Evolutionary conservation across 1,284 basidiomycete species (phyloP).

Genomic region (Rhodotorula sp.): DNA sequence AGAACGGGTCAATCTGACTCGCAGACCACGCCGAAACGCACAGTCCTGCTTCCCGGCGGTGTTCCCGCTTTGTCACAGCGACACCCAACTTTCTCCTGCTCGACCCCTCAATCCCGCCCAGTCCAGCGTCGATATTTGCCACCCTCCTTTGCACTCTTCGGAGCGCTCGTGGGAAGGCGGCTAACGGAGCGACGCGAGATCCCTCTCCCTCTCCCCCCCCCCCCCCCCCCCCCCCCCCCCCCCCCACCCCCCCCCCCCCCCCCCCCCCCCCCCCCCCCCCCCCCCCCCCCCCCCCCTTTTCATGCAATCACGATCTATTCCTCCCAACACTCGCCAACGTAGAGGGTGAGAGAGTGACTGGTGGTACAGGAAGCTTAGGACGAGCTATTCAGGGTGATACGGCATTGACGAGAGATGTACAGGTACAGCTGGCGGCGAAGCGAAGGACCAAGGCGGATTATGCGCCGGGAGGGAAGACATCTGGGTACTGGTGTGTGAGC

Average conservation of each 20-base stretch:
- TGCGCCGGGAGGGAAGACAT: constrained; percentile 28
- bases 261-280: too few species aligned
- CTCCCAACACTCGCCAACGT: background rate
- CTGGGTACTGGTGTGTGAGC: constrained; percentile 37
- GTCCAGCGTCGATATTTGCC: constrained; percentile 30
- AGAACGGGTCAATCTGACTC: background rate
- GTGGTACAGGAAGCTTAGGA: background rate
- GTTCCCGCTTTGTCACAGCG: background rate
- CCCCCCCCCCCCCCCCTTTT: too few species aligned
- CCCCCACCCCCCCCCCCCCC: too few species aligned
- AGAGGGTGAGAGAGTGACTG: background rate
- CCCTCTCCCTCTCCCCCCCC: background rate
- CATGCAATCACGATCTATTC: background rate
- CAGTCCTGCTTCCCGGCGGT: background rate
- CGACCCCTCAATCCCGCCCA: background rate
- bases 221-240: background rate
- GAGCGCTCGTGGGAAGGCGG: constrained; percentile 3
- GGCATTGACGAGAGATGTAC: background rate
- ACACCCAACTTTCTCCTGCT: background rate
- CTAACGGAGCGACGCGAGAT: constrained; percentile 41
- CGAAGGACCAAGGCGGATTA: background rate
- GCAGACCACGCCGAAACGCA: background rate
- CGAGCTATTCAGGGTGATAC: background rate
- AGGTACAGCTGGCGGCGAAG: background rate
- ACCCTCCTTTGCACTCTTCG: constrained; percentile 1